These are phyloP conservation scores for Hericium erinaceus DNA, from an alignment of 768 basidiomycete species.

Conservation along the genomic window DNA sequence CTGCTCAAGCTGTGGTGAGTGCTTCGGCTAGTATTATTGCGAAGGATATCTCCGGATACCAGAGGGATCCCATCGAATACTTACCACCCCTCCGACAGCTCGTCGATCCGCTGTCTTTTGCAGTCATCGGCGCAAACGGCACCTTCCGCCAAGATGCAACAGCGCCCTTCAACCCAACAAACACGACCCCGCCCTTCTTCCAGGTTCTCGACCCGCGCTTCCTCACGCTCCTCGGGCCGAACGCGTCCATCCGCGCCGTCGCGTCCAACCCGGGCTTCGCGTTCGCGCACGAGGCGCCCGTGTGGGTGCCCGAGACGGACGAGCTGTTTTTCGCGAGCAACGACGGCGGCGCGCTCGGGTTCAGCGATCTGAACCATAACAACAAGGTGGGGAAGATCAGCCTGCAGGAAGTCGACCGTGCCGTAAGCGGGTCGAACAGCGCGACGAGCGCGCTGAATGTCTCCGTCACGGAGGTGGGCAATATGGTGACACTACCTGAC, in stretches of 20 bases:
- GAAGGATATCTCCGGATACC: no score
- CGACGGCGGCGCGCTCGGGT: conserved; percentile 54
- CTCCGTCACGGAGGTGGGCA: conserved; percentile 32
- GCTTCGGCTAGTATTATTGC: no score
- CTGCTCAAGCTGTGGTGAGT: conserved; percentile 10
- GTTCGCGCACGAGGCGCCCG: conserved; percentile 73
- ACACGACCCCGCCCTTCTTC: conserved; percentile 50
- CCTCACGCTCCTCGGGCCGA: conserved; percentile 45
- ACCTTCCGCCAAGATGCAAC: conserved; percentile 26
- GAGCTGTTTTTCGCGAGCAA: conserved; percentile 68
- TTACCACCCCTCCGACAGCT: conserved; percentile 25
- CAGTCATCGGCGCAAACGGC: conserved; percentile 39
- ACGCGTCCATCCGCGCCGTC: conserved; percentile 50
- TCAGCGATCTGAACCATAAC: conserved; percentile 54
- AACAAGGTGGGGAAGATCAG: conserved; percentile 56
- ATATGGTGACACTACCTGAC: background rate
- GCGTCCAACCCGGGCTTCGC: conserved; percentile 53
- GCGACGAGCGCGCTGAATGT: conserved; percentile 34
- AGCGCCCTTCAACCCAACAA: conserved; percentile 51
- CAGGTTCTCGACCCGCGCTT: conserved; percentile 48
- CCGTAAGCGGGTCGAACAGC: conserved; percentile 24
- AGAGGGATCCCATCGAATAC: no score
- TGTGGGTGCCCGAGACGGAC: conserved; percentile 58
- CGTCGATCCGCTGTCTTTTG: conserved; percentile 40
- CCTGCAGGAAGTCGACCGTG: conserved; percentile 43